Conservation (phyloP, 148 eudicot genomes). For the Spergularia marina region DNA sequence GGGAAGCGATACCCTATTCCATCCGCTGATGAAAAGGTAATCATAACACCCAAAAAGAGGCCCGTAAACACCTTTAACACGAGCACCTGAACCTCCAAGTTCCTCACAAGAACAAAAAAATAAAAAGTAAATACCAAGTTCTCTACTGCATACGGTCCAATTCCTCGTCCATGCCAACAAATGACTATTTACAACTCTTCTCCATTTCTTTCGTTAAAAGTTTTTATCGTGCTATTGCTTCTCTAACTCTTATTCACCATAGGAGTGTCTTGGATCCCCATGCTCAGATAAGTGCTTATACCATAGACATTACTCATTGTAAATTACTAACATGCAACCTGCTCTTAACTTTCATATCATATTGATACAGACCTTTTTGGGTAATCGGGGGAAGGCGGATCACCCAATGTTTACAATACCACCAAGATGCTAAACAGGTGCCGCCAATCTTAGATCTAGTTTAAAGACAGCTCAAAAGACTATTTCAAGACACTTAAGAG, state of each 20-base stretch:
- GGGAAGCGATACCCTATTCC: neutral
- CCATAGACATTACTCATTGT: neutral
- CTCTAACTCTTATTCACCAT: neutral
- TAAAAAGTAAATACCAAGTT: neutral
- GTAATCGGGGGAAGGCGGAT: neutral
- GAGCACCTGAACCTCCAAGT: neutral
- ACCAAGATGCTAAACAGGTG: neutral
- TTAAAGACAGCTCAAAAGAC: neutral
- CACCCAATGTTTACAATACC: neutral
- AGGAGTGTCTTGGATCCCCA: neutral
- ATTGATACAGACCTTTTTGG: neutral
- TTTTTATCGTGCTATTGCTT: neutral
- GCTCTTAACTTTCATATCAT: neutral
- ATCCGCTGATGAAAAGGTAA: neutral
- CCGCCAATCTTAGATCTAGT: neutral
- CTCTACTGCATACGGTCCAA: neutral
- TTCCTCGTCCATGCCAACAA: neutral
- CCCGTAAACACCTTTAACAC: neutral
- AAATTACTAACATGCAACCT: neutral
- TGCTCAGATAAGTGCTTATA: constrained; percentile 7
- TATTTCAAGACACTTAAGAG: neutral
- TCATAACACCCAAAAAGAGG: neutral
- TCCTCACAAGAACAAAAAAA: neutral
- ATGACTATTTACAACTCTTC: neutral
- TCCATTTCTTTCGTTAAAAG: neutral